A percentile compares a stretch with the other conserved stretches of the same genome.
These are phyloP conservation scores for Kwoniella dejecticola DNA, from an alignment of 768 basidiomycete species.

Conservation along the genomic window DNA sequence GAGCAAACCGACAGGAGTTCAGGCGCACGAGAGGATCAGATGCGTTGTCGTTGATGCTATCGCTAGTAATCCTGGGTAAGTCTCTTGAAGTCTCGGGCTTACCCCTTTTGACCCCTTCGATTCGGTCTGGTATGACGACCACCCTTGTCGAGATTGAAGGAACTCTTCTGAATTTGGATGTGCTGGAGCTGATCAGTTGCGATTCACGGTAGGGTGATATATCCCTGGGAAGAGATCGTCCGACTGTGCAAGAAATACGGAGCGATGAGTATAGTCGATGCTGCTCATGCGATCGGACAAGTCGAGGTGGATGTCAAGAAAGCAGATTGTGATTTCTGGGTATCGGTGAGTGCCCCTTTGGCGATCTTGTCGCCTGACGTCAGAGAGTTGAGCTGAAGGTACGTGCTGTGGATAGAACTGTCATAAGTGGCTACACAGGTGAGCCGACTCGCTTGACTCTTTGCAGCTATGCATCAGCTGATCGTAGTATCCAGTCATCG, in stretches of 20 bases:
- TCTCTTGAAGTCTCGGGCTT: neutral
- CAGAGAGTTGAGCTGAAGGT: neutral
- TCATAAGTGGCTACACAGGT: conserved; percentile 76
- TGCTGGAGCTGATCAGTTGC: too few relatives aligned
- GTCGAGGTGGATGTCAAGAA: conserved; percentile 63
- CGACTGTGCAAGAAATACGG: conserved; percentile 66
- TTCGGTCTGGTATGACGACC: too few relatives aligned
- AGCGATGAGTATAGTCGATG: conserved; percentile 72
- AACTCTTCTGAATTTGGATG: too few relatives aligned
- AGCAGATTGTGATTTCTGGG: conserved; percentile 72
- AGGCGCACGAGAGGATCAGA: conserved; percentile 58
- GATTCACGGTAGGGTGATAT: conserved; percentile 54
- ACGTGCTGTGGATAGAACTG: conserved; percentile 63
- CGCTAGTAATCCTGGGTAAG: conserved; percentile 62
- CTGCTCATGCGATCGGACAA: conserved; percentile 76
- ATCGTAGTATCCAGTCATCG: conserved; percentile 57
- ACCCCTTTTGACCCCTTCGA: too few relatives aligned
- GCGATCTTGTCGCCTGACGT: neutral
- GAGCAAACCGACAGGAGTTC: conserved; percentile 35
- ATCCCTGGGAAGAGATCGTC: conserved; percentile 75
- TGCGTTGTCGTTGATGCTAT: conserved; percentile 73
- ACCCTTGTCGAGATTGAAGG: too few relatives aligned
- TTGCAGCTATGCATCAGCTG: neutral
- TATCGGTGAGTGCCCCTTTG: conserved; percentile 61
- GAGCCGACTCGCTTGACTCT: neutral